Base-by-base conservation (phyloP, 2,329 filamentous ascomycete species). In the Colletotrichum agaves region DNA sequence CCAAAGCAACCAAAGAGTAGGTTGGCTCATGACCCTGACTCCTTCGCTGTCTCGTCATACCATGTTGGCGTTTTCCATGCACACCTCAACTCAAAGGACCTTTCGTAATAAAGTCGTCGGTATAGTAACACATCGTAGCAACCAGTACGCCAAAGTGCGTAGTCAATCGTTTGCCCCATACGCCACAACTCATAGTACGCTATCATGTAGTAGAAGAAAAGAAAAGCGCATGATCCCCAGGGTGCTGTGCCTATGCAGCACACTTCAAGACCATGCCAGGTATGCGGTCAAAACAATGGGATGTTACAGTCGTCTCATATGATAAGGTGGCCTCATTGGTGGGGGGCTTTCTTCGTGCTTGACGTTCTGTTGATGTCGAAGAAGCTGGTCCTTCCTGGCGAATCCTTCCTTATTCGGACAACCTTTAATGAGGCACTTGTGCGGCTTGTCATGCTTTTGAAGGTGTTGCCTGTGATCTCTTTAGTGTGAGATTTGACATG, bases 391-490 rank as follows among this genome's bases (percentile, higher is more conserved):
- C 63, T 79, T 76, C 57, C 80, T 78, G 11, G 80, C 80, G 63
- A 82, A 82, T 17, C 75, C 76, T 60, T 80, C 78, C 65, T 81
- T 81, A 44, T 82, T 82, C 12, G 80, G 80, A 43, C 80, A 82
- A 8, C 79, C 77, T 46, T 75, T 74, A 21, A 78, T 61, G 44
- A 77, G 75, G 71, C 80, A 82, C 21, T 77, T 76, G 77, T 78
- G 81, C 15, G 80, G 80, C 67, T 81, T 81, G 27, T 77, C 75
- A 67, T 82, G 80, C 52, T 82, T 82, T 72, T 82, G 80, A 64
- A 79, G 78, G 69, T 82, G 80, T 72, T 81, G 79, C 58, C 80
- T 82, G 70, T 65, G 15, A 13, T 31, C 11, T 15, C 10, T 23
- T 69, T 49, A 73, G 69, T 37, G 13, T 17, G 50, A 10, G 19